Percentiles rank a stretch among this genome's conserved stretches.
Conservation (phyloP, 2,329 filamentous ascomycete species). For the Chalaropsis ovoidea region DNA sequence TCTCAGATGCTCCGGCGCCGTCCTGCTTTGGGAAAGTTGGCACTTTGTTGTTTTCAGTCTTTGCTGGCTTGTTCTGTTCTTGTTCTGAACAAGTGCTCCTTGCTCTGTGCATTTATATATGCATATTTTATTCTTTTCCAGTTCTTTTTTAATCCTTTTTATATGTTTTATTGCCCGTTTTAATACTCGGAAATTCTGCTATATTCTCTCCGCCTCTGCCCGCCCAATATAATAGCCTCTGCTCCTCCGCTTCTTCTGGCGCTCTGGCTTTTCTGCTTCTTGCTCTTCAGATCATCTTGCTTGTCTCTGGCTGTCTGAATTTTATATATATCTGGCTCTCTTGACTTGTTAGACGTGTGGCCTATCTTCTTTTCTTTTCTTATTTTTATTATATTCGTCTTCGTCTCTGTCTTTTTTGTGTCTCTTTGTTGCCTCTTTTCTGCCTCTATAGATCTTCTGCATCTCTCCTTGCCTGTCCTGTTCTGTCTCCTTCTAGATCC, state of each 20-base stretch:
- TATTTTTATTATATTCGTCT: background rate
- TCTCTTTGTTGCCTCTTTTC: too few relatives aligned
- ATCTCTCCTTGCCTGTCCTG: background rate
- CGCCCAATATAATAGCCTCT: constrained; percentile 6
- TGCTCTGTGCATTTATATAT: background rate
- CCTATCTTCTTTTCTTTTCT: background rate
- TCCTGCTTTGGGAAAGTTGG: background rate
- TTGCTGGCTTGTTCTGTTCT: background rate
- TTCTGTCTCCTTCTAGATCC: background rate
- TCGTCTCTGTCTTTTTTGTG: background rate
- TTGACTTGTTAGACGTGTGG: background rate
- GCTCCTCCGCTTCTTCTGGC: constrained; percentile 9
- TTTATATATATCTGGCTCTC: background rate
- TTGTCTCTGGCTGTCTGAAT: background rate
- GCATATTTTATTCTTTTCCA: too few relatives aligned
- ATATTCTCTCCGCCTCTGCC: too few relatives aligned
- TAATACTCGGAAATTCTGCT: too few relatives aligned
- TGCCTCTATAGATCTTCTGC: background rate
- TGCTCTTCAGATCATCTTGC: background rate
- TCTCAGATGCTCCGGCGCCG: background rate
- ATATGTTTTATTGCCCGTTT: too few relatives aligned
- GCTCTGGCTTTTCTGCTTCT: background rate
- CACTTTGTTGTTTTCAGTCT: background rate
- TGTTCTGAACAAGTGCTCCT: background rate
- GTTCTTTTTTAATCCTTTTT: too few relatives aligned